Base-by-base conservation (phyloP, 1,284 basidiomycete genomes). In the Rhodofomes roseus region DNA sequence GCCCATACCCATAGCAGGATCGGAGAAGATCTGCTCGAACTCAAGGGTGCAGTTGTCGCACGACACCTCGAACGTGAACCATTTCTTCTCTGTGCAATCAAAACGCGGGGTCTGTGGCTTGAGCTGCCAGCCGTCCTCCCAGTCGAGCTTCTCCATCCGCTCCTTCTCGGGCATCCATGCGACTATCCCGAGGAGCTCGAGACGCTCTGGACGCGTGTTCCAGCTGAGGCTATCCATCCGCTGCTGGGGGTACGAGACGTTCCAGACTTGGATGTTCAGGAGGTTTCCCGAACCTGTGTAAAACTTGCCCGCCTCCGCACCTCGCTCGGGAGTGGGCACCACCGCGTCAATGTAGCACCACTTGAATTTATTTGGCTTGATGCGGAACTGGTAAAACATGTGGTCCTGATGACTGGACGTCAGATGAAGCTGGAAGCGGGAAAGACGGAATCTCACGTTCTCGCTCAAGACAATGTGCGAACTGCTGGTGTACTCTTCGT, bases 41-140 rank as follows among this genome's bases (percentile, higher is more conserved):
- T 57, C 55, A 34, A 57, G 43, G n/a, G 43, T 57, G 46, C 55
- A 57, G 23, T 46, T 43, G 11, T 57, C 55, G 55, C 55, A 57
- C 23, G 46, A n/a, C n/a, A 57, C 46, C 46, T 57, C 55, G 36
- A 50, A 37, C 55, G 55, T 57, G n/a, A 29, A 11, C 41, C 44
- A 25, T 7, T 25, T 51, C 5, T 31, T 22, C 20, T 20, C 31
- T 5, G 29, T 22, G 36, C 55, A 57, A 1, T 25, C 44, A 36
- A 57, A 57, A 25, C 55, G 55, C 34, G 55, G 55, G 6, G 55
- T 50, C 27, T 43, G 55, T 6, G 55, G 44, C 31, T 39, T 50
- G 25, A 57, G 34, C 46, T 57, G 55, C 55, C 55, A 57, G 22
- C 55, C 55, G 20, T 57, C 55, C 46, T 50, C 46, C 41, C 44